Evolutionary conservation across 139 green algal genomes (phyloP), one percentile per base, ranked within the genome.

Genomic region (Penium margaritaceum): DNA sequence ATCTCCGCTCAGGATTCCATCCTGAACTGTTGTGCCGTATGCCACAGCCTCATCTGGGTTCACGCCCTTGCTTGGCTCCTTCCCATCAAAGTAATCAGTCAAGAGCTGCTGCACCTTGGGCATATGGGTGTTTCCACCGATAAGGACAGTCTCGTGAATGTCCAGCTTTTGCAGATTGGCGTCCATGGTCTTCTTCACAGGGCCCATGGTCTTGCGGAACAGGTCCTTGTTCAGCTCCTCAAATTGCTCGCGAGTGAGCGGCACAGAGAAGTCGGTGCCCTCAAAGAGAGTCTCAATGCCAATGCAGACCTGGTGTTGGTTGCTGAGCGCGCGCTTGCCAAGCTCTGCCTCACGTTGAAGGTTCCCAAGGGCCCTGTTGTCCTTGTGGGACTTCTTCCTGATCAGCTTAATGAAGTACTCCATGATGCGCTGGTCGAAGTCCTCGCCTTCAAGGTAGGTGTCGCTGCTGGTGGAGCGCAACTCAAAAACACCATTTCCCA

Each of bases 211-310:
- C 88, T 96, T 96, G 74, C 89, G 88, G 88, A 98, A 97, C 39
- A 98, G 87, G 74, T 98, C 94, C 63, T 86, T 88, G 88, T 96
- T 96, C 27, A 98, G 89, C 87, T 97, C 94, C 87, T 99, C 94
- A 72, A 99, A 99, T 35, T 93, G 88, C 0, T 93, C 94, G 51
- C 94, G 88, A 1, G 94, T 98, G 29, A 98, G 88, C 2, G 93
- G 91, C 89, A 97, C 92, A 1, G 82, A 92, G 67, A 98, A 87
- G 82, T 98, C 94, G 29, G 96, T 80, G 36, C 94, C 94, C 24
- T 97, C 93, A 39, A 86, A 81, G 54, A 98, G 84, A 7, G 83
- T 88, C 87, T 98, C 94, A 66, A 98, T 93, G 87, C 98, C 94
- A 21, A 98, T 85, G 51, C 91, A 89, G 24, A 95, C 79, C 85